Evolutionary conservation across 2,329 filamentous ascomycete species (phyloP).

Genomic region (Neobulgaria alba): DNA sequence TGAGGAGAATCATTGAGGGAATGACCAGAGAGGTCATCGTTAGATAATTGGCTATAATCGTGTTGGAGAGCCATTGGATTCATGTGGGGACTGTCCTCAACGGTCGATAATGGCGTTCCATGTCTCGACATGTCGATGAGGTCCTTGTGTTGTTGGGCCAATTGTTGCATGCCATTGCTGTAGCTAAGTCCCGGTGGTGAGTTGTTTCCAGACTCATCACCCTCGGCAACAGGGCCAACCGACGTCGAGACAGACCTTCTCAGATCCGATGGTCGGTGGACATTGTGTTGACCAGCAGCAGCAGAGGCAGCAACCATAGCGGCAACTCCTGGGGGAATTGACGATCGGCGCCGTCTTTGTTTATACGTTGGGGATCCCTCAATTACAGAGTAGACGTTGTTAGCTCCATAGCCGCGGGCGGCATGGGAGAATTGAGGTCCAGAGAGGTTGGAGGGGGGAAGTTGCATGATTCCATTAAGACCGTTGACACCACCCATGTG

Average conservation of each 20-base stretch:
- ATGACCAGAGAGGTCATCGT: slow-evolving; percentile 51
- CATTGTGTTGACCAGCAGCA: slow-evolving; percentile 43
- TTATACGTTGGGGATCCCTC: slow-evolving; percentile 99
- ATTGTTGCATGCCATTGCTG: slow-evolving; percentile 58
- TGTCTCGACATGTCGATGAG: slow-evolving; percentile 78
- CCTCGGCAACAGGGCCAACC: slow-evolving; percentile 71
- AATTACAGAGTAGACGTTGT: slow-evolving; percentile 89
- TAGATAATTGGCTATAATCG: slow-evolving; percentile 55
- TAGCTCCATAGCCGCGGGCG: slow-evolving; percentile 54
- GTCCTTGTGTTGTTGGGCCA: slow-evolving; percentile 66
- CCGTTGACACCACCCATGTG: slow-evolving; percentile 63
- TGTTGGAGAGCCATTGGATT: slow-evolving; percentile 61
- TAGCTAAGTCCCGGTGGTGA: slow-evolving; percentile 71
- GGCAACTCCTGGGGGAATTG: slow-evolving; percentile 71
- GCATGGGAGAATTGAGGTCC: slow-evolving; percentile 71
- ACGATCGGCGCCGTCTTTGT: slow-evolving; percentile 88
- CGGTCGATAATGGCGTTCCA: slow-evolving; percentile 77
- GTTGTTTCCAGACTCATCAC: slow-evolving; percentile 69
- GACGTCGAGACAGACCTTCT: slow-evolving; percentile 85
- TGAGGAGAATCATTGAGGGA: slow-evolving; percentile 50
- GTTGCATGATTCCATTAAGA: slow-evolving; percentile 82
- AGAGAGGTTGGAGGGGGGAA: slow-evolving; percentile 76
- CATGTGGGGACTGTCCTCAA: slow-evolving; percentile 73
- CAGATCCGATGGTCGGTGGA: slow-evolving; percentile 80
- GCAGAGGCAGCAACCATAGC: slow-evolving; percentile 57